phyloP scores from a whole-genome alignment of 2,329 filamentous ascomycete species.

The Ophiobolus disseminans region DNA sequence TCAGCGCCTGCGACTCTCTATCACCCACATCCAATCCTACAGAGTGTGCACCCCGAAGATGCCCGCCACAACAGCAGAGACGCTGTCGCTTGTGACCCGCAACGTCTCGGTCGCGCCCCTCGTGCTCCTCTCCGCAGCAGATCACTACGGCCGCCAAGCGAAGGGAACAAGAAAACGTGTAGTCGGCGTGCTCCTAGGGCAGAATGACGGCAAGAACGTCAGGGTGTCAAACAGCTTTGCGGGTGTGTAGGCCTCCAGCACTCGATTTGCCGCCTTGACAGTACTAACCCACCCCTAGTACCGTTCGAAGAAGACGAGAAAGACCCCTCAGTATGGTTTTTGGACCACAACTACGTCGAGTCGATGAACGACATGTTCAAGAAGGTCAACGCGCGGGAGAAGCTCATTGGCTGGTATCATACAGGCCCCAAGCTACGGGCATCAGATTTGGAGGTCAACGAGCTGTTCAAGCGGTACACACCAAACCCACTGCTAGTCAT shows the following conservation, averaged over 20 bases:
- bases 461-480: slow-evolving; percentile 99
- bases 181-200: slow-evolving; percentile 90
- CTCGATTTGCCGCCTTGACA: slow-evolving; percentile 21
- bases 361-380: slow-evolving; percentile 99
- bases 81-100: slow-evolving; percentile 89
- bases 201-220: slow-evolving; percentile 95
- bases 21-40: slow-evolving; percentile 9
- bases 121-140: slow-evolving; percentile 95
- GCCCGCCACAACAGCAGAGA: slow-evolving; percentile 97
- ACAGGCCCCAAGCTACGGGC: slow-evolving; percentile 95
- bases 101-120: slow-evolving; percentile 97
- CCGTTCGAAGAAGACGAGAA: slow-evolving; percentile 99
- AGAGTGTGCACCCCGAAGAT: slow-evolving; percentile 58
- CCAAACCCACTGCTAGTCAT: slow-evolving; percentile 96
- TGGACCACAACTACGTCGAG: slow-evolving; percentile 99
- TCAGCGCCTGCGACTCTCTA: slow-evolving; percentile 12
- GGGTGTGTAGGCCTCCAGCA: slow-evolving; percentile 62
- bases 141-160: slow-evolving; percentile 94
- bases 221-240: slow-evolving; percentile 99
- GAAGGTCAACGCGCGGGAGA: slow-evolving; percentile 98
- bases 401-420: slow-evolving; percentile 99
- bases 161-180: slow-evolving; percentile 89
- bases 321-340: slow-evolving; percentile 97
- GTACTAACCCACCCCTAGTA: slow-evolving; percentile 62
- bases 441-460: slow-evolving; percentile 98